A percentile compares a stretch with the other conserved stretches of the same genome.
These are phyloP conservation scores for Nothophytophthora sp. DNA, from an alignment of 352 stramenopile species.

Conservation along the genomic window DNA sequence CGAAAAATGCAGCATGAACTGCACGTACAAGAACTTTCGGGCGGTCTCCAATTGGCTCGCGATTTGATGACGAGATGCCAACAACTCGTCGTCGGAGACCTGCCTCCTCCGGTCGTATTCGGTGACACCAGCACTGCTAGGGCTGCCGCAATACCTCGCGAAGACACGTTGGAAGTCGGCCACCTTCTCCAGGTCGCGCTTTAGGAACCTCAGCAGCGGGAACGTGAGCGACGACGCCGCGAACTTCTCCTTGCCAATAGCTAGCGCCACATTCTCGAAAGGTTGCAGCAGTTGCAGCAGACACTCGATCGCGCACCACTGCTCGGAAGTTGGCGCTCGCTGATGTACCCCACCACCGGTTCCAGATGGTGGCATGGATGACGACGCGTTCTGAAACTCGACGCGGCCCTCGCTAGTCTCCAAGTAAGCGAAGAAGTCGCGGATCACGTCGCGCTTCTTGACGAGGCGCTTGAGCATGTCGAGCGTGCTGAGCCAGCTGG, in stretches of 20 bases:
- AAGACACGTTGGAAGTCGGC: constrained; percentile 48
- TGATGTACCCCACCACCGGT: constrained; percentile 10
- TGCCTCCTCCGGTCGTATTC: not conserved
- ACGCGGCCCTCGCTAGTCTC: constrained; percentile 36
- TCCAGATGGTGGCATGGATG: constrained; percentile 8
- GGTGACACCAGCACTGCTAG: not conserved
- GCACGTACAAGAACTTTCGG: constrained; percentile 35
- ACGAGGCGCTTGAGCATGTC: constrained; percentile 51
- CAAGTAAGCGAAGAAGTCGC: constrained; percentile 45
- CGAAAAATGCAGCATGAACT: constrained; percentile 40
- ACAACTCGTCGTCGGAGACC: constrained; percentile 7
- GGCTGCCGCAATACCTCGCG: constrained; percentile 15
- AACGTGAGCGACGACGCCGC: constrained; percentile 38
- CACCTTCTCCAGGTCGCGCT: constrained; percentile 47
- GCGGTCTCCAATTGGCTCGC: constrained; percentile 30
- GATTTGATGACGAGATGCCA: constrained; percentile 25
- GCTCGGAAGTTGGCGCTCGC: constrained; percentile 26
- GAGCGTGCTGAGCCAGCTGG: constrained; percentile 46
- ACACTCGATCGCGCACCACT: constrained; percentile 47
- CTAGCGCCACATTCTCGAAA: constrained; percentile 47
- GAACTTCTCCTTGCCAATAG: constrained; percentile 48
- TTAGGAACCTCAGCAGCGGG: constrained; percentile 43
- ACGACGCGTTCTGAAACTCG: constrained; percentile 34
- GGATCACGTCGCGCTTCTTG: constrained; percentile 41
- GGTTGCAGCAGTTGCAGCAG: constrained; percentile 41